These are phyloP conservation scores for Pichia sp. DNA, from an alignment of 1,139 yeast genomes.

Conservation along the genomic window DNA sequence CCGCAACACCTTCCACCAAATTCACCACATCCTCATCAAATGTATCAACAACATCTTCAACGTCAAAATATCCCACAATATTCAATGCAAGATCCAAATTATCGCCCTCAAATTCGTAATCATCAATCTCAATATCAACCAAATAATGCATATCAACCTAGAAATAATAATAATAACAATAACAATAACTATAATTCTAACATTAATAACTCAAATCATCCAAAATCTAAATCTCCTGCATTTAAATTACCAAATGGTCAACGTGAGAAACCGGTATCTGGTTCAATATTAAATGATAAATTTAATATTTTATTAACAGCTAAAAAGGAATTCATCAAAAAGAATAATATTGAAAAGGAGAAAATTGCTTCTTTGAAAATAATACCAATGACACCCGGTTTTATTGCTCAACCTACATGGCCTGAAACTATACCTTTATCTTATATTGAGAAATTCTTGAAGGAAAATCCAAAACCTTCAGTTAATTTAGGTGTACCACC, in stretches of 20 bases:
- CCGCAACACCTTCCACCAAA: constrained; percentile 14
- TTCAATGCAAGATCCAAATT: constrained; percentile 7
- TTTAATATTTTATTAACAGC: constrained; percentile 54
- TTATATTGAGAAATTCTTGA: constrained; percentile 41
- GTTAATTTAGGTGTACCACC: constrained; percentile 12
- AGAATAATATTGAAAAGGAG: constrained; percentile 22
- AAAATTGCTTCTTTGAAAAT: constrained; percentile 19
- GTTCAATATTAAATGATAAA: constrained; percentile 35
- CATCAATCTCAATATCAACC: constrained; percentile 6
- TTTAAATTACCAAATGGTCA: constrained; percentile 36
- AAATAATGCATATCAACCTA: neutral
- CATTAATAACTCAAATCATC: no score
- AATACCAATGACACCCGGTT: constrained; percentile 52
- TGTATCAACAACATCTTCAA: constrained; percentile 12
- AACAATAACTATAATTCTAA: constrained; percentile 1
- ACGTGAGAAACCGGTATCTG: constrained; percentile 36
- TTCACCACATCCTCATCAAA: constrained; percentile 7
- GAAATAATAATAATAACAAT: constrained; percentile 1
- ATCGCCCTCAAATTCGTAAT: neutral
- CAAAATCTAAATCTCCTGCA: constrained; percentile 3
- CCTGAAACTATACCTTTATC: constrained; percentile 49
- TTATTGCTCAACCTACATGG: constrained; percentile 80
- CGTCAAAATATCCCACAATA: constrained; percentile 12
- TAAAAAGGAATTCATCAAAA: constrained; percentile 30
- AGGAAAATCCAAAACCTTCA: constrained; percentile 11